Evolutionary conservation across 1,139 yeast species (phyloP), one percentile per base, ranked within the genome.

Genomic region (Zygosaccharomyces pseudobailii): DNA sequence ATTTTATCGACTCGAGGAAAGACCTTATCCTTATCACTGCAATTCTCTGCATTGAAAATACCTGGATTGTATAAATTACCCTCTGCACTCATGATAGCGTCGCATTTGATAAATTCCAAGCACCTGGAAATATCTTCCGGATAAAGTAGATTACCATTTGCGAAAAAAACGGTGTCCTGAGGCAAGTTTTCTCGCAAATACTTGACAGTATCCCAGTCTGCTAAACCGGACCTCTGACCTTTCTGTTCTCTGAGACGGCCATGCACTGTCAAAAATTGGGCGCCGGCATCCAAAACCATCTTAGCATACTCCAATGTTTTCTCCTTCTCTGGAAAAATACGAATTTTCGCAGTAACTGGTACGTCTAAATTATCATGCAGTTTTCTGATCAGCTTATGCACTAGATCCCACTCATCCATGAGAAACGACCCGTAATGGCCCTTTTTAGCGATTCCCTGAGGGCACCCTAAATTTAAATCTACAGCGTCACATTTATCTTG

Each of bases 51-150:
- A 43, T 68, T 65, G 63, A 94, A 92, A 0, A 90, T 80, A 3
- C 96, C 97, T 0, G 99, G 98, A 59, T 94, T 94, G 68, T 84
- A 87, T 38, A 94, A 71, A 61, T 89, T 89, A 0, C 96, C 96
- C 66, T 94, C 99, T 0, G 98, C 98, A 38, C 95, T 84, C 98
- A 94, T 94, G 20, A 92, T 94, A 0, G 92, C 97, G 69, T 94
- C 97, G 56, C 94, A 85, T 0, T 70, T 70, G 1, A 87, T 80
- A 20, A 71, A 75, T 1, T 74, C 74, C 27, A 79, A 63, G 65
- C 97, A 87, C 52, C 94, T 73, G 2, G 73, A 69, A 19, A 89
- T 71, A 63, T 92, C 97, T 43, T 82, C 84, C 0, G 94, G 87
- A 59, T 92, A 90, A 40, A 92, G 70, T 17, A 92, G 79, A 66